phyloP scores from a whole-genome alignment of 169 alveolate species.

The Cryptosporidium ubiquitum region DNA sequence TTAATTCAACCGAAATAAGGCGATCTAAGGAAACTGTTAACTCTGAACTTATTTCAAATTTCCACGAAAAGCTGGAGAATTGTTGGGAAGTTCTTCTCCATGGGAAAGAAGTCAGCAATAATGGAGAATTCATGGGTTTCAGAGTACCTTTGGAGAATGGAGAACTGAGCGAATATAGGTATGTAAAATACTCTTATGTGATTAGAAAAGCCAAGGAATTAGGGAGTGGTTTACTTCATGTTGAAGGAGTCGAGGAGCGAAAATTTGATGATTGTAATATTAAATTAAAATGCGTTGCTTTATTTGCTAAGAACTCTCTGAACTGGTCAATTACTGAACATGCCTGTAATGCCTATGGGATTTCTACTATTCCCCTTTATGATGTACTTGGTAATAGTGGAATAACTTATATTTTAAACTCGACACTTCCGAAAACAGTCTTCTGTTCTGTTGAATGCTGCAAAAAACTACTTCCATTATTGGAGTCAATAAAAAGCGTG shows the following conservation, averaged over 20 bases:
- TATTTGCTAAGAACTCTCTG: conserved; percentile 72
- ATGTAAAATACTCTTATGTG: conserved; percentile 29
- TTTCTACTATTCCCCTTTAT: conserved; percentile 79
- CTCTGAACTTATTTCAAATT: conserved; percentile 30
- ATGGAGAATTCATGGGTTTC: conserved; percentile 27
- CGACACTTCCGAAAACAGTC: conserved; percentile 57
- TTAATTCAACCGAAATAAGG: conserved; percentile 42
- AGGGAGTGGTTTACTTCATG: conserved; percentile 50
- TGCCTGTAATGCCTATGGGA: conserved; percentile 75
- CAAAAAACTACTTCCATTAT: conserved; percentile 15
- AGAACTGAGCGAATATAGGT: conserved; percentile 20
- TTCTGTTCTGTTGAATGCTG: conserved; percentile 32
- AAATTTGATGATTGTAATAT: conserved; percentile 8
- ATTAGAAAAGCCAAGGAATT: conserved; percentile 40
- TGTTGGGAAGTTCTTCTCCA: conserved; percentile 68
- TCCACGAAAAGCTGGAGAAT: conserved; percentile 18
- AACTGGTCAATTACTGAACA: conserved; percentile 81
- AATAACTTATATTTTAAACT: conserved; percentile 75
- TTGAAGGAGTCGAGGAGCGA: conserved; percentile 14
- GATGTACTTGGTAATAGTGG: conserved; percentile 78
- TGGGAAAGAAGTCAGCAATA: conserved; percentile 52
- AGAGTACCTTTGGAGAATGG: conserved; percentile 21
- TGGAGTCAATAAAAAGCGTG: conserved; percentile 5
- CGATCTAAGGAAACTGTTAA: neutral
- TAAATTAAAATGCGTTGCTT: conserved; percentile 41